phyloP scores from a whole-genome alignment of 208 protist genomes.

The Wallacemonas sp. region DNA sequence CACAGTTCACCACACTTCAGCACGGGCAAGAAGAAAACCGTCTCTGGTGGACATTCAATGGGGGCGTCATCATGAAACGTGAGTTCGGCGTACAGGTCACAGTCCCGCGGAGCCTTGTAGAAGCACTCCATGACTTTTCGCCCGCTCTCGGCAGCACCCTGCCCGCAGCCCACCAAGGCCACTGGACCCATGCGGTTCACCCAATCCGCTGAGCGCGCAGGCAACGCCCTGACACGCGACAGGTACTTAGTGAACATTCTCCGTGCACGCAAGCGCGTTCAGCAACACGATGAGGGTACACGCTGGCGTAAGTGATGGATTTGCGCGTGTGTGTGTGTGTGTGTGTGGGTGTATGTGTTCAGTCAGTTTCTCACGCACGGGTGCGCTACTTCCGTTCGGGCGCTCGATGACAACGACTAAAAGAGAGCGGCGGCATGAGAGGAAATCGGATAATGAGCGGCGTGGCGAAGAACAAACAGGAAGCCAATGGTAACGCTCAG shows the following conservation, averaged over 20 bases:
- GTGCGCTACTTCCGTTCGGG: too few relatives aligned
- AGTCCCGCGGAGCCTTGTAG: conserved; percentile 50
- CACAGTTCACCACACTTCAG: conserved; percentile 71
- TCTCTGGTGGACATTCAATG: conserved; percentile 78
- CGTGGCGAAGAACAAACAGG: too few relatives aligned
- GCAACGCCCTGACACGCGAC: conserved; percentile 39
- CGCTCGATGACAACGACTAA: too few relatives aligned
- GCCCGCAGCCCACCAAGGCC: conserved; percentile 60
- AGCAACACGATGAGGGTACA: too few relatives aligned
- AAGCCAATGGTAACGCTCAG: too few relatives aligned
- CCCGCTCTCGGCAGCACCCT: conserved; percentile 28
- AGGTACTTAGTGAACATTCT: conserved; percentile 82
- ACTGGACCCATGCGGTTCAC: conserved; percentile 66
- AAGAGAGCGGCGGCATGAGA: too few relatives aligned
- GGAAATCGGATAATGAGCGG: too few relatives aligned
- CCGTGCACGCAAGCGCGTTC: too few relatives aligned
- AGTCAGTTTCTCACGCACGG: too few relatives aligned
- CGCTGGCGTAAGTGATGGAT: too few relatives aligned
- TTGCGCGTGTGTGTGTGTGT: too few relatives aligned
- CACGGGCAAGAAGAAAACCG: conserved; percentile 72
- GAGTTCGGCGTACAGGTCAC: conserved; percentile 78
- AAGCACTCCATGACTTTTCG: conserved; percentile 50
- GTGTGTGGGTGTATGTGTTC: too few relatives aligned
- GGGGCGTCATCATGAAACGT: conserved; percentile 65
- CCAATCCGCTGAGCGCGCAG: conserved; percentile 70